These are phyloP conservation scores for Heliamphora exappendiculata DNA, from an alignment of 148 eudicot genomes.

Conservation along the genomic window DNA sequence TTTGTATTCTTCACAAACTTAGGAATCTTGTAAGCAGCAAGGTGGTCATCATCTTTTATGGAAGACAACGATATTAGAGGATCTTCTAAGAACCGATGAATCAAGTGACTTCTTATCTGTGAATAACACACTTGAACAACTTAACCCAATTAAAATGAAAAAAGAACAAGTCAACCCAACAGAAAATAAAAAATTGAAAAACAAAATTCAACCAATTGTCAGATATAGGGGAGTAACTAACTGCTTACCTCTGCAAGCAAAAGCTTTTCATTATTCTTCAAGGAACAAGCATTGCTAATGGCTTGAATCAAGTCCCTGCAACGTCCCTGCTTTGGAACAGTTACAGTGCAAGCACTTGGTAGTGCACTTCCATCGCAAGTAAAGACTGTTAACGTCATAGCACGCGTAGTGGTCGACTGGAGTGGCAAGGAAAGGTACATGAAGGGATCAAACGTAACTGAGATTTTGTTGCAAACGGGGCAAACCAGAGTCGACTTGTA, in stretches of 20 bases:
- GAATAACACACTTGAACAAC: conserved; percentile 14
- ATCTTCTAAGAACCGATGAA: conserved; percentile 82
- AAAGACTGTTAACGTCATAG: conserved; percentile 77
- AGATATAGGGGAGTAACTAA: neutral
- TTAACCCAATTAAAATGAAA: conserved; percentile 5
- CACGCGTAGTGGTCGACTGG: conserved; percentile 73
- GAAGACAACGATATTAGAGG: conserved; percentile 66
- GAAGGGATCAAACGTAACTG: conserved; percentile 97
- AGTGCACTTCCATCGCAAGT: conserved; percentile 74
- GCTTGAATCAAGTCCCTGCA: conserved; percentile 91
- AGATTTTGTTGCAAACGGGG: conserved; percentile 73
- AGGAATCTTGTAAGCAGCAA: conserved; percentile 89
- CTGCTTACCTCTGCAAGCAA: conserved; percentile 81
- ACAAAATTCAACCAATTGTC: neutral
- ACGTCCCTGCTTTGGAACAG: conserved; percentile 87
- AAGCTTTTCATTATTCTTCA: conserved; percentile 82
- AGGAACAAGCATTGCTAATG: conserved; percentile 65
- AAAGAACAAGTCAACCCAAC: neutral
- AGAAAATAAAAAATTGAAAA: neutral
- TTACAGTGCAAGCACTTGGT: conserved; percentile 73
- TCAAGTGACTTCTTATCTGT: conserved; percentile 75
- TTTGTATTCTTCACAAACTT: conserved; percentile 47
- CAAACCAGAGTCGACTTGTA: conserved; percentile 93
- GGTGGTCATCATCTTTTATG: conserved; percentile 83
- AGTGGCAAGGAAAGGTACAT: conserved; percentile 98